Percentiles rank a stretch among this genome's conserved stretches.
phyloP scores from a whole-genome alignment of 371 early-diverging fungal genomes.

The Mortierella sp. region DNA sequence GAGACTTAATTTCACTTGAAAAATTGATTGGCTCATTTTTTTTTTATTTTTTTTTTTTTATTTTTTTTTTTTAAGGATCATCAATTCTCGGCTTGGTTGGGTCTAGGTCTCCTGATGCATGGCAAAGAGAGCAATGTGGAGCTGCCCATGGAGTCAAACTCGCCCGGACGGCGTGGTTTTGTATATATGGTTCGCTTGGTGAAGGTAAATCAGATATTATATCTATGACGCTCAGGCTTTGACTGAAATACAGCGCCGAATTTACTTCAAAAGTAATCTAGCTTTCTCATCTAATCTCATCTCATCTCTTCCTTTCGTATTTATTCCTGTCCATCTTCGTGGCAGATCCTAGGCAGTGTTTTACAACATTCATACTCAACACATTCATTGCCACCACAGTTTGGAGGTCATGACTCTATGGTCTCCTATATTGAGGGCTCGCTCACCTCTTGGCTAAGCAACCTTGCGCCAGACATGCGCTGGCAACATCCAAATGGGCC shows the following conservation, averaged over 20 bases:
- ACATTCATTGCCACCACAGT: conserved; percentile 52
- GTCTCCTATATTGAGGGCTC: conserved; percentile 55
- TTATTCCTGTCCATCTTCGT: background rate
- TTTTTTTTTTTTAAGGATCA: conserved; percentile 30
- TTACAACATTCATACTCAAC: conserved; percentile 56
- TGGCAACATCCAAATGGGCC: conserved; percentile 37
- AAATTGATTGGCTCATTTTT: conserved; percentile 1
- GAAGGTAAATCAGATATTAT: conserved; percentile 30
- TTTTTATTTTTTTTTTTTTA: background rate
- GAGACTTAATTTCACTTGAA: background rate
- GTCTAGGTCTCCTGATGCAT: conserved; percentile 53
- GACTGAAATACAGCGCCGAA: no score
- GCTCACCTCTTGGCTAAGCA: conserved; percentile 59
- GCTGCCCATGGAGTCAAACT: conserved; percentile 31
- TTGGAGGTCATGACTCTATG: conserved; percentile 57
- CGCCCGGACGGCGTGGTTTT: conserved; percentile 44
- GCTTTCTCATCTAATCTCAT: background rate
- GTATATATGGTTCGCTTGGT: conserved; percentile 47
- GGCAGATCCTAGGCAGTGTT: conserved; percentile 47
- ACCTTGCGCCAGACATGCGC: conserved; percentile 51
- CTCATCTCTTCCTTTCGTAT: background rate
- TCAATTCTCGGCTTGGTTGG: conserved; percentile 56
- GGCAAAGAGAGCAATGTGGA: conserved; percentile 54
- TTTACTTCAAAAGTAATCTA: background rate
- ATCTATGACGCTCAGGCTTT: background rate